phyloP scores from a whole-genome alignment of 345 rosid genomes.

The Citrus maxima region DNA sequence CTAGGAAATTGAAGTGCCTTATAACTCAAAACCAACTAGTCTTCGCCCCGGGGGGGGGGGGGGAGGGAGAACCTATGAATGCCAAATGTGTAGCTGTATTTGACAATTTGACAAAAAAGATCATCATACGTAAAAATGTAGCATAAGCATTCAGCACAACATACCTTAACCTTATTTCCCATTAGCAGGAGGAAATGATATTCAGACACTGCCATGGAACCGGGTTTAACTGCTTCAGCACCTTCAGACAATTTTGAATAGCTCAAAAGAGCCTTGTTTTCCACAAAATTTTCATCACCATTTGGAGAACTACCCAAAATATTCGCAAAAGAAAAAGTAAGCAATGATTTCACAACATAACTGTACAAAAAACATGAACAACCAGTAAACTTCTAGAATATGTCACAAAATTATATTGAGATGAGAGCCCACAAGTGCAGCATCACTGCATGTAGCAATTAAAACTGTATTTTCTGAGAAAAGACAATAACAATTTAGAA shows the following conservation, averaged over 20 bases:
- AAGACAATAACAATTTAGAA: slow-evolving; percentile 8
- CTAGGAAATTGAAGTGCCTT: not conserved
- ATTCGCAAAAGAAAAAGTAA: slow-evolving; percentile 19
- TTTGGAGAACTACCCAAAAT: slow-evolving; percentile 57
- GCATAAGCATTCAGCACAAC: slow-evolving; percentile 25
- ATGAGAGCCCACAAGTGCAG: not conserved
- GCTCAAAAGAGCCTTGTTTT: slow-evolving; percentile 91
- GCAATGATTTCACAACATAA: slow-evolving; percentile 1
- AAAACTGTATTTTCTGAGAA: not conserved
- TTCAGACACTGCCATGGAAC: slow-evolving; percentile 94
- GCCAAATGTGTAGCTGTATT: not conserved
- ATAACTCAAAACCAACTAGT: not conserved
- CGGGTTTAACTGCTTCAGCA: slow-evolving; percentile 67
- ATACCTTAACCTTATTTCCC: slow-evolving; percentile 93
- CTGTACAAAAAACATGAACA: not conserved
- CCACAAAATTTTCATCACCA: slow-evolving; percentile 97
- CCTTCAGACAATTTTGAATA: slow-evolving; percentile 77
- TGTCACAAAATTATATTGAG: not conserved
- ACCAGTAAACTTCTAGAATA: slow-evolving; percentile 2
- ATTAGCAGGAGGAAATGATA: slow-evolving; percentile 94
- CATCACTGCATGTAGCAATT: not conserved
- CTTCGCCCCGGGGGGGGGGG: not conserved
- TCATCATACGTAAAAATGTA: not conserved
- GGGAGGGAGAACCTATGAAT: too few species aligned
- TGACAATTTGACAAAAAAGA: slow-evolving; percentile 4